Base-by-base conservation (phyloP, 805 yeast species). In the Wickerhamiella allomyrinae region DNA sequence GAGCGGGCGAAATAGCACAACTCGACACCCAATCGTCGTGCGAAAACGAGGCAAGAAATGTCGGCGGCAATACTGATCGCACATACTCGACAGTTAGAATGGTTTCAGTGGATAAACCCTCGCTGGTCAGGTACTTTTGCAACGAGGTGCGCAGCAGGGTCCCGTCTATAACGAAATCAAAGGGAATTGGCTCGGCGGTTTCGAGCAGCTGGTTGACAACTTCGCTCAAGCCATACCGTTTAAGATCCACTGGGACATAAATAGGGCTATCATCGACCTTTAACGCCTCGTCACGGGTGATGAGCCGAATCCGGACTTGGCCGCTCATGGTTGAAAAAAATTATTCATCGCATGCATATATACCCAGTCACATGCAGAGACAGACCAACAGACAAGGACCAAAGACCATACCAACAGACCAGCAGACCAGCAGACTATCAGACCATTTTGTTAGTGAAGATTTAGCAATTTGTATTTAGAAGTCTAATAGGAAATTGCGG, bases 21-120 rank as follows among this genome's bases (percentile, higher is more conserved):
- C 93, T 72, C 19, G 95, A 83, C 20, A 91, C 75, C 98, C 98
- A 91, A 62, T 91, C 98, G 48, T 89, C 95, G 56, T 89, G 86
- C 56, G 77, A 74, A 62, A 79, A 91, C 36, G 94, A 78, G 2
- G 93, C 85, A 49, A 86, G 66, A 56, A 75, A 87, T 20, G 89
- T 77, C n/a, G 98, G 98, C 15, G 98, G 98, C 40, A 89, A 70
- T 29, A 86, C 79, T 1, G 95, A 86, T 51, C 94, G 72, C 10
- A 95, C 84, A 65, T 91, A 91, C 57, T 91, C 98, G 37, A 91
- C 65, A 22, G 76, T 76, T 47, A 91, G 59, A 41, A 78, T 74
- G 1, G 82, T 73, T 68, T 91, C 98, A 21, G 77, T 70, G 2
- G 95, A 83, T 31, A 87, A 66, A 7, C 87, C 97, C 49, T 83